Evolutionary conservation across 1,284 basidiomycete species (phyloP), one percentile per base, ranked within the genome.

Genomic region (Inonotus hispidus): DNA sequence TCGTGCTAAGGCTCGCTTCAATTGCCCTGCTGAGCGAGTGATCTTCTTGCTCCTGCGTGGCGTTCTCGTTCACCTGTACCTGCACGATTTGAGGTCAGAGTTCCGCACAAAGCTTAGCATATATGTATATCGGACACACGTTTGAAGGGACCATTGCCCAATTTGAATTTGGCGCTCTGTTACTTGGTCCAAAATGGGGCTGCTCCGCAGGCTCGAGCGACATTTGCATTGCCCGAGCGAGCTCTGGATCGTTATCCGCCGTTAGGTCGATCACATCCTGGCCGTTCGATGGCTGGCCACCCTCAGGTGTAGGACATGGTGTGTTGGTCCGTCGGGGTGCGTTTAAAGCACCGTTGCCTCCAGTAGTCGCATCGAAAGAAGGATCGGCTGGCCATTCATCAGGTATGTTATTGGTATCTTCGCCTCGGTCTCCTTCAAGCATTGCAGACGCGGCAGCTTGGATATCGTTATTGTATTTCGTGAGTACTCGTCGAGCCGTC

Each of bases 121-220:
- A 32, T 25, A 38, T 53, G n/a, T 35, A 46, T 27, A 43, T 32
- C 52, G 38, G 59, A 68, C 70, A 63, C 71, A 85, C 87, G 71
- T 85, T 83, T 11, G 85, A 82, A 16, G 82, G 79, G 10, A 87
- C 86, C 68, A 89, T 71, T 49, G 84, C 82, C 87, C 87, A 89
- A 58, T 77, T 78, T 1, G 84, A 78, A 68, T 88, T 78, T 2
- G 87, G 77, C 1, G 82, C 77, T 50, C 85, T 76, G 41, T 82
- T 74, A 64, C 80, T 85, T 16, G 84, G 83, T 0, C 81, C 78
- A 70, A 88, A 84, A 23, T 74, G 74, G 0, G 76, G 65, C 4
- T 65, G 65, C 4, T 65, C 65, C 41, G 19, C 7, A 66, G 27
- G 21, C 43, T 75, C 75, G 60, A 85, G 71, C 16, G 84, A 86